These are phyloP conservation scores for Dendrothele bispora DNA, from an alignment of 768 basidiomycete species.

Conservation along the genomic window DNA sequence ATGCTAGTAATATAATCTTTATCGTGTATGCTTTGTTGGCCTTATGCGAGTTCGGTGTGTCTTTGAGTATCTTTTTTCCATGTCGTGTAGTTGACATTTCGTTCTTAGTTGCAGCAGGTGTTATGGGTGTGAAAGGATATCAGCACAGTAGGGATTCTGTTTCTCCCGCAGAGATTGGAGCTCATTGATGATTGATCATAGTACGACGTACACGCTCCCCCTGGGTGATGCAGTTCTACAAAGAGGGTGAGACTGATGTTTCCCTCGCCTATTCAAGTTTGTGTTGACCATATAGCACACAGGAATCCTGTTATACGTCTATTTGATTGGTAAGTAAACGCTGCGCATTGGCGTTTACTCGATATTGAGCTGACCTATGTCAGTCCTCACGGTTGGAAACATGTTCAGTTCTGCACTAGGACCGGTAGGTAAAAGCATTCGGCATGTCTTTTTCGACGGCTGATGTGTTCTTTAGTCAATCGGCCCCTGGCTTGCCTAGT, in stretches of 20 bases:
- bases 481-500: background rate
- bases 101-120: slow-evolving; percentile 33
- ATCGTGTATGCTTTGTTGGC: slow-evolving; percentile 37
- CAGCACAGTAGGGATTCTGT: slow-evolving; percentile 28
- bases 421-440: slow-evolving; percentile 34
- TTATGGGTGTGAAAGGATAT: slow-evolving; percentile 37
- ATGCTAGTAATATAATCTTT: slow-evolving; percentile 37
- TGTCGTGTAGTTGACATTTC: background rate
- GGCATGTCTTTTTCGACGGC: background rate
- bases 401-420: slow-evolving; percentile 36
- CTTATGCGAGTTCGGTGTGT: slow-evolving; percentile 40
- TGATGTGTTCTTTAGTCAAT: background rate
- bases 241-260: slow-evolving; percentile 30
- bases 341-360: no score
- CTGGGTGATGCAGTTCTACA: slow-evolving; percentile 38
- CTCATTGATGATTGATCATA: slow-evolving; percentile 11
- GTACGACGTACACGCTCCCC: slow-evolving; percentile 34
- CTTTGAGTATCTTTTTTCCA: no score
- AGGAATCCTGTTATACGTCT: slow-evolving; percentile 43
- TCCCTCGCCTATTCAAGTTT: background rate
- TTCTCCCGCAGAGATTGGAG: background rate
- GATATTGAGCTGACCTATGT: background rate
- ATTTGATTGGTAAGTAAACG: slow-evolving; percentile 31
- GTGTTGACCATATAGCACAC: background rate
- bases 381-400: slow-evolving; percentile 33